Evolutionary conservation across 495 filamentous ascomycete genomes (phyloP), one percentile per base, ranked within the genome.

Genomic region (Aspergillus wentii): DNA sequence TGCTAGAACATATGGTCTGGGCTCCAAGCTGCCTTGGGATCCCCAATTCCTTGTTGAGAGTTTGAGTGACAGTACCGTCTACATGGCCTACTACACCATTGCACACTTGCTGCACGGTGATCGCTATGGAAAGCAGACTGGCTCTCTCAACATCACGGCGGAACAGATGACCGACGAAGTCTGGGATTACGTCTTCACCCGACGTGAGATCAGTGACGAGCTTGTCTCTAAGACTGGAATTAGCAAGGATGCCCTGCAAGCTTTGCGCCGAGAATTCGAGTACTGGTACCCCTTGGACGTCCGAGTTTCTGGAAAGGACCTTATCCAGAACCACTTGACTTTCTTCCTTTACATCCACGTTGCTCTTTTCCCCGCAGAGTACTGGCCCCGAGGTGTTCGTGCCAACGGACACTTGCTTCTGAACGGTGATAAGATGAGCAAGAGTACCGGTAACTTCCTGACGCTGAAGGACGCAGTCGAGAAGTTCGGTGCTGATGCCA

Each of bases 61-160:
- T 71, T 66, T 95, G 62, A 84, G 78, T 52, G 92, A 98, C 58
- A 86, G 80, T 27, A 95, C 92, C 2, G 76, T 97, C 53, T 98
- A 98, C 66, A 91, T 89, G 84, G 80, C 88, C 11, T 98, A 97
- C 68, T 98, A 98, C 66, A 95, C 92, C 6, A 79, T 98, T 45
- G 81, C 86, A 8, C 91, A 95, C 59, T 75, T 83, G 47, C 77
- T 98, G 16, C 89, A 94, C 64, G 76, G 67, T 31, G 83, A 88
- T 50, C 78, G 88, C 18, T 95, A 85, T 45, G 90, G 90, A 13
- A 79, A 78, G 42, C 70, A 79, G 35, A 68, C 72, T 35, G 90
- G 90, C 35, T 56, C 73, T 19, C 64, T 81, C 17, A 67, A 78
- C 40, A 69, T 95, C 43, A 80, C 72, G 23, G 69, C 90, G 1